These are phyloP conservation scores for Didymella lethalis DNA, from an alignment of 2,329 filamentous ascomycete species.

Conservation along the genomic window DNA sequence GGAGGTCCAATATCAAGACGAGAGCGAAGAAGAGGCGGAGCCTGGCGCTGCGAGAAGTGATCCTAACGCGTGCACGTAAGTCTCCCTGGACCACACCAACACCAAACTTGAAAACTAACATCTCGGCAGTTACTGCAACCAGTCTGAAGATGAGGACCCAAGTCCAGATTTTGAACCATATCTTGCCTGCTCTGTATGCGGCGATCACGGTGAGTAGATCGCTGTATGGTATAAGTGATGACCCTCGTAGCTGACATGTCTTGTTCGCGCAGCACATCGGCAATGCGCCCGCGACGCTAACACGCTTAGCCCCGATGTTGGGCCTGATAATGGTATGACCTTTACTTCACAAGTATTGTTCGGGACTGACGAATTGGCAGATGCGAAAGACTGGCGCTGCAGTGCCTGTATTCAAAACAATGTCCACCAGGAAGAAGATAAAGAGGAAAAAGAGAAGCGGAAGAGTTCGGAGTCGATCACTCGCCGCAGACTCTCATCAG, in stretches of 20 bases:
- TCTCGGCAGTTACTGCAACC: slow-evolving; percentile 74
- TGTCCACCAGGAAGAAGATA: slow-evolving; percentile 28
- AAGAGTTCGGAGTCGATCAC: slow-evolving; percentile 44
- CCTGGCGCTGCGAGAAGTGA: slow-evolving; percentile 63
- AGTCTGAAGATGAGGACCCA: slow-evolving; percentile 83
- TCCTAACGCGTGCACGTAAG: slow-evolving; percentile 71
- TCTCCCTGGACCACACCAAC: slow-evolving; percentile 25
- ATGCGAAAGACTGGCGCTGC: slow-evolving; percentile 69
- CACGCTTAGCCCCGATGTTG: slow-evolving; percentile 67
- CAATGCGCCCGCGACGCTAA: slow-evolving; percentile 82
- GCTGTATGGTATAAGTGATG: slow-evolving; percentile 32
- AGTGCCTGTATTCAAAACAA: slow-evolving; percentile 63
- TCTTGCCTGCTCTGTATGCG: slow-evolving; percentile 78
- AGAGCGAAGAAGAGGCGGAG: slow-evolving; percentile 63
- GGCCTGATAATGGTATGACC: slow-evolving; percentile 68
- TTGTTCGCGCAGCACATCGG: slow-evolving; percentile 76
- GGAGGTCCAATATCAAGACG: slow-evolving; percentile 62
- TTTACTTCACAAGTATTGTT: slow-evolving; percentile 19
- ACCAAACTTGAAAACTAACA: slow-evolving; percentile 30
- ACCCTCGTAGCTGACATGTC: slow-evolving; percentile 56
- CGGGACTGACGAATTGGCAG: slow-evolving; percentile 49
- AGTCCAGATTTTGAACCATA: slow-evolving; percentile 82
- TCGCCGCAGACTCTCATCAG: slow-evolving; percentile 64
- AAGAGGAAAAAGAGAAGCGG: slow-evolving; percentile 9
- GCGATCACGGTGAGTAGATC: slow-evolving; percentile 76